Base-by-base conservation (phyloP, 352 stramenopile genomes). In the Phytophthora melonis region DNA sequence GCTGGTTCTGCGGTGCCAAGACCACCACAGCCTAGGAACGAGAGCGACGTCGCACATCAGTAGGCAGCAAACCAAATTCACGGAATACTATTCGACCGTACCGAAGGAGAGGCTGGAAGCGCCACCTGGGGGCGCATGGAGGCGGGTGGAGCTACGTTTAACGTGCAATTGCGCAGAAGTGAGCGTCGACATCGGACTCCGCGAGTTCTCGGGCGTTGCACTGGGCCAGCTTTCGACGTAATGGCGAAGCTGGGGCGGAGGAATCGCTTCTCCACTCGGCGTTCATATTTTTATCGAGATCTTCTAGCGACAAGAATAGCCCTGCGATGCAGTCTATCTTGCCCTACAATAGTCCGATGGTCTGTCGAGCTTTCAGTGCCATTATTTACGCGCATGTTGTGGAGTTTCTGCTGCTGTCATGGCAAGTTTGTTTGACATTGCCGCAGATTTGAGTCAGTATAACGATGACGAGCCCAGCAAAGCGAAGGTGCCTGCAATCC, bases 111-210 rank as follows among this genome's bases (percentile, higher is more conserved):
- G 84, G 59, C 79, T 90, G 43, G 88, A 94, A 25, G 62, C 77
- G 3, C 86, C 88, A 19, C 88, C 86, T 10, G 86, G 88, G 1
- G 88, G 88, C 8, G 86, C 88, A 49, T 93, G 88, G 6, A 92
- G 83, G 11, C 88, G 74, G 25, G 88, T 94, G 34, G 88, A 93
- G 81, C 88, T 94, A 58, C 86, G 86, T 69, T 93, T 92, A 25
- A 94, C 78, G 66, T 90, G 75, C 47, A 94, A 71, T 68, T 94
- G 78, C 45, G 88, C 81, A 19, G 88, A 94, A 62, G 84, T 94
- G 54, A 94, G 80, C 68, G 88, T 93, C 60, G 88, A 93, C 88
- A 94, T 94, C 5, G 36, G 41, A 7, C 30, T 21, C 54, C 21
- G n/a, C 18, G 19, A 27, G 14, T 16, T 25, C 14, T 63, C 13